A percentile compares a stretch with the other conserved stretches of the same genome.
Conservation (phyloP, 805 yeast species). For the Schizosaccharomyces japonicus region DNA sequence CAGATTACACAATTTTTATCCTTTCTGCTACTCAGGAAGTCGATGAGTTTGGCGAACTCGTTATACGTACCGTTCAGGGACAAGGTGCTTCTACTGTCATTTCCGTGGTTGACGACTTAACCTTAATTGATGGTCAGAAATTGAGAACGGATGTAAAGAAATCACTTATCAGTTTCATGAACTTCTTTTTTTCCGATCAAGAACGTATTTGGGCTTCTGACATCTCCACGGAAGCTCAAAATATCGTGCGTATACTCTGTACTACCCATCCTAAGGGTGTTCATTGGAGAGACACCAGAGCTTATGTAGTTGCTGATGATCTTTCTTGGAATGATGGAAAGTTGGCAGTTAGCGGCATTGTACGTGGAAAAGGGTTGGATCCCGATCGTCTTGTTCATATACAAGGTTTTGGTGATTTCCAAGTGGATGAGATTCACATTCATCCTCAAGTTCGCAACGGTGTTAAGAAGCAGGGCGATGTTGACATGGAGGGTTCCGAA, state of each 20-base stretch:
- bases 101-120: conserved; percentile 57
- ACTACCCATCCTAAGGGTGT: conserved; percentile 70
- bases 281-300: conserved; percentile 82
- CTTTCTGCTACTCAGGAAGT: conserved; percentile 71
- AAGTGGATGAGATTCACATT: conserved; percentile 38
- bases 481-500: conserved; percentile 11
- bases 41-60: conserved; percentile 65
- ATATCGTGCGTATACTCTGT: conserved; percentile 50
- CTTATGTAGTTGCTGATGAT: conserved; percentile 58
- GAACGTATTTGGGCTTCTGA: conserved; percentile 59
- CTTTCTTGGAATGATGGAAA: conserved; percentile 22
- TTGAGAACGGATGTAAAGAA: conserved; percentile 46
- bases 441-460: conserved; percentile 14
- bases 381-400: conserved; percentile 59
- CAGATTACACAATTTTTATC: conserved; percentile 80
- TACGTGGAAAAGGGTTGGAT: conserved; percentile 52
- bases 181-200: conserved; percentile 57
- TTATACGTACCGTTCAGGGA: conserved; percentile 63
- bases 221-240: conserved; percentile 38
- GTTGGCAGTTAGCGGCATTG: conserved; percentile 42
- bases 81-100: conserved; percentile 75
- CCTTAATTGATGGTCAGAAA: conserved; percentile 43
- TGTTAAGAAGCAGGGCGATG: conserved; percentile 16
- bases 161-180: conserved; percentile 40
- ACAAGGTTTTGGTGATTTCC: conserved; percentile 79